Conservation (phyloP, 1,139 yeast species). For the Cylindricascospora bacillispora region DNA sequence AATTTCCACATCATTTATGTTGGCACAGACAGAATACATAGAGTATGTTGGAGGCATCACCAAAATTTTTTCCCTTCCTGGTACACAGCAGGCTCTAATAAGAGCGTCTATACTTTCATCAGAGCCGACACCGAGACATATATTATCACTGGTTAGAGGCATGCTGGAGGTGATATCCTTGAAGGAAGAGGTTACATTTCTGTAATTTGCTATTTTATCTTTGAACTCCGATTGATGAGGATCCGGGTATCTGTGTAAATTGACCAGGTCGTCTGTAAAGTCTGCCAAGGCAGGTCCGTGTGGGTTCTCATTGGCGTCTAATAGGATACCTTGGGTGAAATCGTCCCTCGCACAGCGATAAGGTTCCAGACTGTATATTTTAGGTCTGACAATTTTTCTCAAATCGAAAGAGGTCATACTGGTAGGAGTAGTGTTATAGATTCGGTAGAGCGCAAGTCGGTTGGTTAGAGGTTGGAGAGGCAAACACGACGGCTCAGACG, state of each 20-base stretch:
- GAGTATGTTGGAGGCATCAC: slow-evolving; percentile 96
- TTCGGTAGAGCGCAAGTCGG: too few species aligned
- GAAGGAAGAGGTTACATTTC: slow-evolving; percentile 40
- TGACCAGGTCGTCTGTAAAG: slow-evolving; percentile 31
- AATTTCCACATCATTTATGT: slow-evolving; percentile 72
- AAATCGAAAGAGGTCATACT: slow-evolving; percentile 18
- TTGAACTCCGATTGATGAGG: slow-evolving; percentile 87
- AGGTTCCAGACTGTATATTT: slow-evolving; percentile 68
- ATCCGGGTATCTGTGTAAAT: slow-evolving; percentile 86
- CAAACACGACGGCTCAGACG: too few species aligned
- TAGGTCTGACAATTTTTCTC: slow-evolving; percentile 55
- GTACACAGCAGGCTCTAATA: slow-evolving; percentile 73
- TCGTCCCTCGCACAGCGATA: slow-evolving; percentile 95
- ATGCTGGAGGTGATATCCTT: slow-evolving; percentile 11
- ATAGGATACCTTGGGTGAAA: slow-evolving; percentile 68
- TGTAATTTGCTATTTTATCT: slow-evolving; percentile 51
- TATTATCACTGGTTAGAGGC: slow-evolving; percentile 46
- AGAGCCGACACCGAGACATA: slow-evolving; percentile 93
- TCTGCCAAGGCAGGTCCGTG: slow-evolving; percentile 66
- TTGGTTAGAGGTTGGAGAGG: too few species aligned
- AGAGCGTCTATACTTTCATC: slow-evolving; percentile 91
- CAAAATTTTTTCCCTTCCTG: slow-evolving; percentile 70
- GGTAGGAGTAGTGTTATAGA: too few species aligned
- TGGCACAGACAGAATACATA: slow-evolving; percentile 87
- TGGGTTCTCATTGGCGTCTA: slow-evolving; percentile 95